Base-by-base conservation (phyloP, 1,284 basidiomycete species). In the Lentinus polychrous region DNA sequence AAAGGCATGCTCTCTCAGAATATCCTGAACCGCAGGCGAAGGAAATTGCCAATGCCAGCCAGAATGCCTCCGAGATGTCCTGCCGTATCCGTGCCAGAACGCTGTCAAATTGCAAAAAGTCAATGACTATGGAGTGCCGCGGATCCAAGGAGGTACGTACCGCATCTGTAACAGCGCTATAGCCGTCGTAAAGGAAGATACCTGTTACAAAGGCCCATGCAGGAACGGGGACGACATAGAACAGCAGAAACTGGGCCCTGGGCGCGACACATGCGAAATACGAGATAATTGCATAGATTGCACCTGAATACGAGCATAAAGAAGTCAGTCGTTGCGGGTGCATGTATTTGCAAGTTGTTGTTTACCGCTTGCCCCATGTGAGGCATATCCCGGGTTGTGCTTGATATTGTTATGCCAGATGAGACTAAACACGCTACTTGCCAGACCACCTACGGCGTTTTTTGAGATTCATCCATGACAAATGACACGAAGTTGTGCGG, bases 41-140 rank as follows among this genome's bases (percentile, higher is more conserved):
- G 15, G 50, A 56, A 90, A 55, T 82, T 89, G 3, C 65, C 76
- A 23, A 84, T 65, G 14, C 91, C 91, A 40, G 81, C 75, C 1
- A 88, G 54, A 14, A 91, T 67, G 2, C 91, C 92, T 0, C 84
- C 90, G 5, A 93, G 71, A 63, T 94, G 91, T 2, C 85, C 91
- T 1, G 83, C 80, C 1, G 81, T 83, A 63, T 93, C 88, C 0
- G 76, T 71, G 38, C 65, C 54, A 50, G 66, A 60, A 54, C 68
- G 71, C 81, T 75, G 43, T 49, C 32, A 27, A 10, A 23, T 36
- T 37, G 45, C n/a, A n/a, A 20, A 50, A 36, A 48, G 33, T 41
- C 24, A 41, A 35, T 48, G 23, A 1, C n/a, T n/a, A 36, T 12
- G 6, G n/a, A 24, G 36, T 39, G n/a, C 11, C 22, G 39, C 11